A percentile compares a stretch with the other conserved stretches of the same genome.
Conservation (phyloP, 1,284 basidiomycete species). For the Ganoderma sinense region DNA sequence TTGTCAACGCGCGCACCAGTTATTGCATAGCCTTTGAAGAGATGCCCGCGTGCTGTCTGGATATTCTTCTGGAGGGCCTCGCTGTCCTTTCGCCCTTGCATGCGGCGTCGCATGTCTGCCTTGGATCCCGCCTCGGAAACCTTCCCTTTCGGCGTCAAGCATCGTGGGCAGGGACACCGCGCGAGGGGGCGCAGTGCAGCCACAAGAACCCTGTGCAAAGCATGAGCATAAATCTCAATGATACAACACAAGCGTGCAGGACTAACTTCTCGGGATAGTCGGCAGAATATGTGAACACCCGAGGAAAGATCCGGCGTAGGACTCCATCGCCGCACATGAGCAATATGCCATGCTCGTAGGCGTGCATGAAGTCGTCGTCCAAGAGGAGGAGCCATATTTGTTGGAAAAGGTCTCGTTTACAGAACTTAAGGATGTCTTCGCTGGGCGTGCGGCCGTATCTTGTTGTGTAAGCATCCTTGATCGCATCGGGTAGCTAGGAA, state of each 20-base stretch:
- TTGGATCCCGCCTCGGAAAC: too few species aligned
- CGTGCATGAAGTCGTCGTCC: conserved; percentile 32
- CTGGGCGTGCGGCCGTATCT: conserved; percentile 24
- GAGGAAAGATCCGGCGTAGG: conserved; percentile 31
- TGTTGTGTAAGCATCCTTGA: conserved; percentile 37
- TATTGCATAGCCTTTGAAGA: too few species aligned
- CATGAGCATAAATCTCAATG: too few species aligned
- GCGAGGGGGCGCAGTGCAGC: too few species aligned
- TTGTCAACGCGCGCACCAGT: too few species aligned
- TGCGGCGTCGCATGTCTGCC: too few species aligned
- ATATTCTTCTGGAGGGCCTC: too few species aligned
- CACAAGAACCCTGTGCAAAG: too few species aligned
- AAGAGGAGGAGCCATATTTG: conserved; percentile 30
- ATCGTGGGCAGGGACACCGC: too few species aligned
- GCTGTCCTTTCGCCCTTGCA: too few species aligned
- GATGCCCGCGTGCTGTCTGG: too few species aligned
- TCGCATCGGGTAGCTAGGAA: conserved; percentile 33
- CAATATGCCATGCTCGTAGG: conserved; percentile 37
- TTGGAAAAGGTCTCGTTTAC: conserved; percentile 35
- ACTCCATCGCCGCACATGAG: conserved; percentile 36
- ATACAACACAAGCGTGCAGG: not conserved
- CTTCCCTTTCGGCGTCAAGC: too few species aligned
- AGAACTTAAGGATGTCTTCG: conserved; percentile 26
- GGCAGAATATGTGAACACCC: conserved; percentile 39
- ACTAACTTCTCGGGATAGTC: conserved; percentile 41